Evolutionary conservation across 2,329 filamentous ascomycete species (phyloP), one percentile per base, ranked within the genome.

Genomic region (Aspergillus sp.): DNA sequence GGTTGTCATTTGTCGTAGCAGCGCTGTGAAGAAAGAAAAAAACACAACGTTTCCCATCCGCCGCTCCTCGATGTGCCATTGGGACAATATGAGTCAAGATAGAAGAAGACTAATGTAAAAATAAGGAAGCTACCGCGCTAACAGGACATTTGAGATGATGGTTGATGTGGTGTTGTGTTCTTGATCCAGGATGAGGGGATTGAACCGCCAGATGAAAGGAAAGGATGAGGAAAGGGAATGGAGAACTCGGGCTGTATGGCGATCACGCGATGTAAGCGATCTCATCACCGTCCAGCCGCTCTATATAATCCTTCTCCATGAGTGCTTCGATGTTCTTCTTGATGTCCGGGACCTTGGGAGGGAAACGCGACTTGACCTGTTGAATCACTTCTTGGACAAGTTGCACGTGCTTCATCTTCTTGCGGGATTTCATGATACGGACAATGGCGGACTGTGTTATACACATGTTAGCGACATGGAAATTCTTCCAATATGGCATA

Each of bases 281-380:
- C 74, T 97, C 92, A 72, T 98, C 95, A 57, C 91, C 92, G 51
- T 98, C 95, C 60, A 98, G 81, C 59, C 95, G 91, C 82, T 99
- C 95, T 52, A 99, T 86, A 72, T 99, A 99, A 77, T 99, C 95
- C 83, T 99, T 99, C 83, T 99, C 95, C 66, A 99, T 88, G 42
- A 99, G 84, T 66, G 96, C 96, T 78, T 99, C 95, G 75, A 99
- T 98, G 78, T 95, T 97, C 82, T 98, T 99, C 83, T 99, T 99
- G 85, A 99, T 99, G 70, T 99, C 95, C 15, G 87, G 84, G 30
- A 99, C 86, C 80, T 96, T 96, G 42, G 95, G 95, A 60, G 92
- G 88, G 78, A 99, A 99, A 42, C 95, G 91, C 44, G 88, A 88
- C 75, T 90, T 91, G 76, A 99, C 97, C 78, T 98, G 95, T 72